Conservation (phyloP, 2,329 filamentous ascomycete genomes). For the Fusarium kyushuense region DNA sequence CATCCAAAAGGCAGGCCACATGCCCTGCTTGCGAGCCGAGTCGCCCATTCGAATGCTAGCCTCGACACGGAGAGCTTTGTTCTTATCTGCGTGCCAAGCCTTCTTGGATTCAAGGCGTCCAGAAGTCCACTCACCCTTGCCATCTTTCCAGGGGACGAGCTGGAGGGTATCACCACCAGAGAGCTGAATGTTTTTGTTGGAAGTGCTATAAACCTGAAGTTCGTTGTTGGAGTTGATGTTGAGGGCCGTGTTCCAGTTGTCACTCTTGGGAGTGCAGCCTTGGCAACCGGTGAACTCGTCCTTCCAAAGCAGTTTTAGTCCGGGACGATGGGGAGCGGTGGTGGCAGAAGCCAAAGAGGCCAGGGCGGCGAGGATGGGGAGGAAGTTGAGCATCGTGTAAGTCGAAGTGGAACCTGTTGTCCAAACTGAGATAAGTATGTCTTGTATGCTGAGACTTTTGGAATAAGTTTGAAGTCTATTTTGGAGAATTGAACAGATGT, state of each 20-base stretch:
- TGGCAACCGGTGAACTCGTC: conserved; percentile 59
- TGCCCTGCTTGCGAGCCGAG: conserved; percentile 57
- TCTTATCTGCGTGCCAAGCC: conserved; percentile 58
- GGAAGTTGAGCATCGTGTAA: conserved; percentile 47
- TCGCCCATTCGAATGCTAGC: conserved; percentile 60
- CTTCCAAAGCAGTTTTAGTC: conserved; percentile 59
- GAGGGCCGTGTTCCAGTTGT: conserved; percentile 60
- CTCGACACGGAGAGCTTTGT: conserved; percentile 58
- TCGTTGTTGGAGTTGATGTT: conserved; percentile 63
- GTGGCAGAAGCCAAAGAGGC: conserved; percentile 51
- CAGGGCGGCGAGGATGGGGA: conserved; percentile 37
- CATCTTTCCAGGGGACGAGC: conserved; percentile 60
- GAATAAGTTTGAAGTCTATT: conserved; percentile 6
- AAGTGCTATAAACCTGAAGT: conserved; percentile 60
- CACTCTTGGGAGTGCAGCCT: conserved; percentile 53
- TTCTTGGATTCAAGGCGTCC: conserved; percentile 62
- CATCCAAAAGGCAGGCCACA: conserved; percentile 68
- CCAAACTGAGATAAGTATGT: background rate
- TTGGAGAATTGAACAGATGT: conserved; percentile 7
- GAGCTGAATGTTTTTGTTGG: conserved; percentile 61
- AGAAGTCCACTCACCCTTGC: conserved; percentile 60
- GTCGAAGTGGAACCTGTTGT: conserved; percentile 26
- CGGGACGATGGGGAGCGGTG: conserved; percentile 54
- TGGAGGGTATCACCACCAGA: conserved; percentile 65
- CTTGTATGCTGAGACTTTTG: conserved; percentile 11